These are phyloP conservation scores for Xanthoconium purpureum DNA, from an alignment of 768 basidiomycete genomes.

Conservation along the genomic window DNA sequence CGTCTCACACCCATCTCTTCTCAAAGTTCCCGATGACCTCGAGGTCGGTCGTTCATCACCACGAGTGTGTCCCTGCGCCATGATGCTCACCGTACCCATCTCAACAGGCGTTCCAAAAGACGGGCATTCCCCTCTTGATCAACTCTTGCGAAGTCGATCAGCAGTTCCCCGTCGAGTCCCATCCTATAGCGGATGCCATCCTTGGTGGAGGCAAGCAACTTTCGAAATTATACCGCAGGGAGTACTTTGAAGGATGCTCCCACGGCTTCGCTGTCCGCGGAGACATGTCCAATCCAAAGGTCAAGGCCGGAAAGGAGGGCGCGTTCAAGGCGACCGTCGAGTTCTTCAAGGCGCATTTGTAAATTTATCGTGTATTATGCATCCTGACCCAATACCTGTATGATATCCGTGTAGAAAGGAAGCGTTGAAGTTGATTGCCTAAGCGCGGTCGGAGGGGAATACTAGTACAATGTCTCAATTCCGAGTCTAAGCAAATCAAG, in stretches of 20 bases:
- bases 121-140: slow-evolving; percentile 61
- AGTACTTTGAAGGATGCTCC: slow-evolving; percentile 34
- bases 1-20: slow-evolving; percentile 46
- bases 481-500: not conserved
- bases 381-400: not conserved
- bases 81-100: not conserved
- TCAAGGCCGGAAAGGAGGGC: slow-evolving; percentile 63
- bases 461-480: not conserved
- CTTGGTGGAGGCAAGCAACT: slow-evolving; percentile 46
- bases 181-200: slow-evolving; percentile 46
- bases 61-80: not conserved
- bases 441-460: not conserved
- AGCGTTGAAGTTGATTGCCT: not conserved
- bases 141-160: slow-evolving; percentile 58
- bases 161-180: slow-evolving; percentile 47
- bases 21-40: slow-evolving; percentile 46
- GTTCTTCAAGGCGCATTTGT: slow-evolving; percentile 44
- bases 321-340: slow-evolving; percentile 48
- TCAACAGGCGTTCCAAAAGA: slow-evolving; percentile 45
- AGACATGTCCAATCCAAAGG: slow-evolving; percentile 44
- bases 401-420: not conserved
- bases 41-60: slow-evolving; percentile 38
- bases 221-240: slow-evolving; percentile 36
- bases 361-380: not conserved
- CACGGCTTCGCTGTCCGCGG: slow-evolving; percentile 60